Evolutionary conservation across 2,329 filamentous ascomycete species (phyloP), one percentile per base, ranked within the genome.

Genomic region (Alternaria solani): DNA sequence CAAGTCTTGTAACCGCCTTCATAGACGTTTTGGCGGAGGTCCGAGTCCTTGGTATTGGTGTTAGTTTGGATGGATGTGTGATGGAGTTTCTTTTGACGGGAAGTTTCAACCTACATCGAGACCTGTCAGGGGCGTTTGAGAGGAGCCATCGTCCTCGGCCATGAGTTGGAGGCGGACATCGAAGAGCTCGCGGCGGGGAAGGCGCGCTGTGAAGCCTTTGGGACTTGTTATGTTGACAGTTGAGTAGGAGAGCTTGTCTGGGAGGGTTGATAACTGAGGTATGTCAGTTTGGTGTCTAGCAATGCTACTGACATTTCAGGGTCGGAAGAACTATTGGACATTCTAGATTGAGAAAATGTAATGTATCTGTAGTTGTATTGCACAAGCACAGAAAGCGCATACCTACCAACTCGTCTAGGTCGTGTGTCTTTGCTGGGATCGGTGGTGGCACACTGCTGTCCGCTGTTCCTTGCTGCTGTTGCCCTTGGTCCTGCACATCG

Each of bases 1-100:
- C 92, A 95, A 71, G 90, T 94, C 81, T 95, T 95, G 81, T 94
- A 93, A 25, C 92, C 92, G 57, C 92, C 92, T 79, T 95, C 92
- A 78, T 95, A 95, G 61, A 94, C 87, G 52, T 91, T 91, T 56
- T 91, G 91, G 76, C 88, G 90, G 65, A 95, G 89, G 77, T 95
- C 92, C 64, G 91, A 88, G 63, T 85, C 41, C 51, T 56, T 32
- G 23, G 14, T 12, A 8, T 32, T 2, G 12, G 26, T 14, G 49
- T 49, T 23, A 84, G 32, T 61, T 34, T 36, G 18, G 34, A 4
- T 16, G 16, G 7, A 32, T 49, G n/a, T 46, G 20, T 25, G 32
- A 43, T 6, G 28, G 28, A 36, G 25, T 34, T 18, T 41, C 23
- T 23, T 41, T 41, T 41, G 18, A 12, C 7, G 23, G 20, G 39